These are phyloP conservation scores for Pelargonium exstipulatum DNA, from an alignment of 441 rosid genomes.

Conservation along the genomic window DNA sequence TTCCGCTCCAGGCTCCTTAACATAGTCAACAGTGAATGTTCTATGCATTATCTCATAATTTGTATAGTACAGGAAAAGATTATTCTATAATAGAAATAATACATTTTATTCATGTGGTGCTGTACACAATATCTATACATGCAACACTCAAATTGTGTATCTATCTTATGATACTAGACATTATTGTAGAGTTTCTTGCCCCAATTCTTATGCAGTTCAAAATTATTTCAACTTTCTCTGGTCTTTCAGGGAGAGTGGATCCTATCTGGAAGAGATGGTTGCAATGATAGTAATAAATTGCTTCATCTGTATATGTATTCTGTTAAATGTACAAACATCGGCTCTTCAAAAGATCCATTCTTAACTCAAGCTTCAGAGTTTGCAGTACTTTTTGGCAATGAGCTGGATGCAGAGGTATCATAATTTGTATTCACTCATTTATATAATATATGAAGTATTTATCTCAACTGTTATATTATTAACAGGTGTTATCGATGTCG, in stretches of 20 bases:
- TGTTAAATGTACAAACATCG: constrained; percentile 59
- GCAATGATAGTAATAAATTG: constrained; percentile 41
- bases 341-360: constrained; percentile 84
- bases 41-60: neutral
- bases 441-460: constrained; percentile 12
- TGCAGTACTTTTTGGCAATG: constrained; percentile 91
- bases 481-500: constrained; percentile 99
- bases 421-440: constrained; percentile 13
- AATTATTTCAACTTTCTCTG: constrained; percentile 18
- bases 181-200: too few species aligned
- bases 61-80: neutral
- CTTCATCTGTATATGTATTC: constrained; percentile 70
- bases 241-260: constrained; percentile 94
- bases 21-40: neutral
- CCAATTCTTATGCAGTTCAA: neutral
- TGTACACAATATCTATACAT: neutral
- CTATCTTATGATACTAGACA: too few species aligned
- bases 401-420: constrained; percentile 99
- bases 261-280: constrained; percentile 62
- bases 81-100: neutral
- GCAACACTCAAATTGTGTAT: neutral
- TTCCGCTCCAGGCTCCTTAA: neutral
- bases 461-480: constrained; percentile 14
- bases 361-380: constrained; percentile 81
- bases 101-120: neutral